Percentiles rank a stretch among this genome's conserved stretches.
Evolutionary conservation across 2,329 filamentous ascomycete species (phyloP).

Genomic region (Aphanocladium album): DNA sequence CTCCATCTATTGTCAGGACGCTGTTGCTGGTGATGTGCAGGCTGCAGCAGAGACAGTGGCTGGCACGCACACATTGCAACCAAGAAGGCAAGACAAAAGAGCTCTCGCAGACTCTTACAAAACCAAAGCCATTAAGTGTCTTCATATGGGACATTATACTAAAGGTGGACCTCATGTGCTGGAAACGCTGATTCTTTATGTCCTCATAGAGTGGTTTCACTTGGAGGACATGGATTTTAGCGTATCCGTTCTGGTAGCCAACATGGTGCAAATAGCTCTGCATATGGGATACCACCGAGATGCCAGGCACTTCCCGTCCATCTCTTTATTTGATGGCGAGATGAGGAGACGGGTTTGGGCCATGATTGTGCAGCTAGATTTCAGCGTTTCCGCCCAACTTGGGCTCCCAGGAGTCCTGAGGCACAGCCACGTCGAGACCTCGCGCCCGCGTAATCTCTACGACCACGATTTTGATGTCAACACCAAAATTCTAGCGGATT

Average conservation of each 20-base stretch:
- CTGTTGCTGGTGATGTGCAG: neutral
- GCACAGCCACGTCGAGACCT: neutral
- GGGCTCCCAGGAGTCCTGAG: neutral
- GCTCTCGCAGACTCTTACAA: constrained; percentile 17
- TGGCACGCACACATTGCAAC: neutral
- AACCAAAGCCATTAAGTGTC: constrained; percentile 31
- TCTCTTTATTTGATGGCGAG: neutral
- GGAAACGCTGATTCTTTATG: constrained; percentile 33
- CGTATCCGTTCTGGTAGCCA: constrained; percentile 30
- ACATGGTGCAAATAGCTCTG: constrained; percentile 30
- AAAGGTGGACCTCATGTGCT: constrained; percentile 37
- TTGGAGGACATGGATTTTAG: constrained; percentile 28
- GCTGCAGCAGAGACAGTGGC: neutral
- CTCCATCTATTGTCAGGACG: neutral
- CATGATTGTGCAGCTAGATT: neutral
- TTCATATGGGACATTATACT: constrained; percentile 35
- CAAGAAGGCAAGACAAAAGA: neutral
- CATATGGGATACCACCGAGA: constrained; percentile 42
- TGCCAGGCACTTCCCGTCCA: neutral
- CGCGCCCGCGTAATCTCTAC: neutral
- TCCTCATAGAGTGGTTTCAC: constrained; percentile 26
- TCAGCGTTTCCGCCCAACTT: neutral
- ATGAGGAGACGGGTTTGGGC: neutral
- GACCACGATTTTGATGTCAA: neutral
- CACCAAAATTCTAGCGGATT: neutral